phyloP scores from a whole-genome alignment of 352 stramenopile species.

The Aphanomyces invadans region DNA sequence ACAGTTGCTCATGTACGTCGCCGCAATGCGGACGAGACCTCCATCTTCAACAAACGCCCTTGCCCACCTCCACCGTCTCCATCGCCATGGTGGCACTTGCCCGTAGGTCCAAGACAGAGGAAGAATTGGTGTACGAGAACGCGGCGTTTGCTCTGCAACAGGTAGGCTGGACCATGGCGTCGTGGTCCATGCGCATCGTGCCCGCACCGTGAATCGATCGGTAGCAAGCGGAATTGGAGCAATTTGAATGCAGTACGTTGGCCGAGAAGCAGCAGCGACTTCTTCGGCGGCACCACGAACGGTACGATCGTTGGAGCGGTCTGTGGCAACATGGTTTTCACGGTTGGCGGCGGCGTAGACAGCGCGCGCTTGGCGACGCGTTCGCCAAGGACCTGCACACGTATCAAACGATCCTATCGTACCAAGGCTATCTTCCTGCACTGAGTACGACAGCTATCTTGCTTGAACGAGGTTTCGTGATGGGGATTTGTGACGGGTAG shows the following conservation, averaged over 20 bases:
- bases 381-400: conserved; percentile 73
- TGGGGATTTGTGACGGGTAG: background rate
- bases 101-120: conserved; percentile 52
- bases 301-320: too few relatives aligned
- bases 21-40: too few relatives aligned
- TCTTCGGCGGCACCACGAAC: conserved; percentile 45
- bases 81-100: too few relatives aligned
- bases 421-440: conserved; percentile 34
- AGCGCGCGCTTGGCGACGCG: conserved; percentile 45
- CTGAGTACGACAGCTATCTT: background rate
- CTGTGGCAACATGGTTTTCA: too few relatives aligned
- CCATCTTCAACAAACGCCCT: too few relatives aligned
- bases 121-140: conserved; percentile 65
- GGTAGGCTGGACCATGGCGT: conserved; percentile 18
- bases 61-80: too few relatives aligned
- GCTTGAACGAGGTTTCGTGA: background rate
- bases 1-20: conserved; percentile 43
- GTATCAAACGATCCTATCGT: conserved; percentile 64
- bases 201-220: too few relatives aligned
- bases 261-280: conserved; percentile 57
- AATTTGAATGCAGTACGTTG: conserved; percentile 54
- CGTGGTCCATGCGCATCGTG: background rate
- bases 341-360: background rate
- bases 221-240: conserved; percentile 68
- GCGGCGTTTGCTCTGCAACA: conserved; percentile 52